A percentile compares a stretch with the other conserved stretches of the same genome.
Evolutionary conservation across 768 basidiomycete species (phyloP).

Genomic region (Vararia minispora): DNA sequence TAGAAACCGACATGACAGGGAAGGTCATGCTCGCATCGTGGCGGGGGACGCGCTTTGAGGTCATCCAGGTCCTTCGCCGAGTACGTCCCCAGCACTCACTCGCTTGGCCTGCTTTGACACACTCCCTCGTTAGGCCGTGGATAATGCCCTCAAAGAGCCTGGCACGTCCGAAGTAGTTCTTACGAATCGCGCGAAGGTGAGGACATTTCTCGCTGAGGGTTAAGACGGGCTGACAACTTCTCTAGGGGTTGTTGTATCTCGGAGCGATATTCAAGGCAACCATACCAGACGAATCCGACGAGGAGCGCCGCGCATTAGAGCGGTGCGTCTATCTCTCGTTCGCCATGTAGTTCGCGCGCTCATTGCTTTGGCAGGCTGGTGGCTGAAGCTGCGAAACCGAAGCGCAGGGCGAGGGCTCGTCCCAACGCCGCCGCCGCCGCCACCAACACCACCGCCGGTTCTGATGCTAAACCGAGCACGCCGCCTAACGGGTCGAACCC

Average conservation of each 20-base stretch:
- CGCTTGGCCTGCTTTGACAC: slow-evolving; percentile 2
- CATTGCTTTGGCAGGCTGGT: slow-evolving; percentile 60
- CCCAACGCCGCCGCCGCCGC: too few relatives aligned
- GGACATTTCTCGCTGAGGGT: too few relatives aligned
- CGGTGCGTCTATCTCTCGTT: slow-evolving; percentile 36
- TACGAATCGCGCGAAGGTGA: slow-evolving; percentile 82
- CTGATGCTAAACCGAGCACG: too few relatives aligned
- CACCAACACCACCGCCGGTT: too few relatives aligned
- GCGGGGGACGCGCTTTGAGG: slow-evolving; percentile 94
- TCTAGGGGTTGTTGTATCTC: slow-evolving; percentile 72
- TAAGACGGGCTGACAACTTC: too few relatives aligned
- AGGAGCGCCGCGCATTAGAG: slow-evolving; percentile 90
- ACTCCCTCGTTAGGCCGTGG: slow-evolving; percentile 47
- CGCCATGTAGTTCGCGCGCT: not conserved
- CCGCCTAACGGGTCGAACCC: too few relatives aligned
- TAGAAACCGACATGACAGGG: slow-evolving; percentile 90
- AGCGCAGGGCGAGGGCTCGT: too few relatives aligned
- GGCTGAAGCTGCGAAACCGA: slow-evolving; percentile 74
- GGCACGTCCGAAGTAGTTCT: slow-evolving; percentile 60
- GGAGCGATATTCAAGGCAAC: slow-evolving; percentile 86
- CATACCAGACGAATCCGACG: slow-evolving; percentile 81
- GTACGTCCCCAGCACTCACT: slow-evolving; percentile 19
- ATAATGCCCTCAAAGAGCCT: slow-evolving; percentile 76
- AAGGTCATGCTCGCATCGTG: slow-evolving; percentile 96
- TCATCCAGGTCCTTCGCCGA: slow-evolving; percentile 80